Base-by-base conservation (phyloP, 2,329 filamentous ascomycete species). In the Didymellaceae sp. region DNA sequence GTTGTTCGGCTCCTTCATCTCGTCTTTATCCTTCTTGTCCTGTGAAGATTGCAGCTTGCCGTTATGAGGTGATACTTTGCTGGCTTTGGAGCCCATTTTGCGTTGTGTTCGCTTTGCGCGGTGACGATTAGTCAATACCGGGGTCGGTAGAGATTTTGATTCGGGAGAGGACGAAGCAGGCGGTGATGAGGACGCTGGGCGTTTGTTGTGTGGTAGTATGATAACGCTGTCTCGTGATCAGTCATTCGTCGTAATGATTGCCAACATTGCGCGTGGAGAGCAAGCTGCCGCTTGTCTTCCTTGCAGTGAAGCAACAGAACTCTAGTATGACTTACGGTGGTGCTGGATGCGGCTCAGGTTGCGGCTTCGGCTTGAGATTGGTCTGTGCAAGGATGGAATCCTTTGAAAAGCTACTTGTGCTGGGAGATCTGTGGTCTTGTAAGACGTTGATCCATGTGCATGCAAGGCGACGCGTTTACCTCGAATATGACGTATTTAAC, bases 1-100 rank as follows among this genome's bases (percentile, higher is more conserved):
- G 28, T 70, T 70, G 10, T 48, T 38, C 2, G 68, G 68, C 31
- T 71, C 68, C 51, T 68, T 65, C 67, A 71, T 68, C 39, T 71
- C 59, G n/a, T 52, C 67, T 30, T 70, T 71, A 38, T 71, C 68
- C 13, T 57, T 52, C 31, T 61, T 63, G 4, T 62, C 45, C 17
- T 45, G 40, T 5, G 57, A 55, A 11, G 62, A 59, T 22, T 65
- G 60, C 9, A 65, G 47, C 39, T 65, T 63, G 52, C 59, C 62
- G 17, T 52, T 40, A 11, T 52, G 32, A 6, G 53, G 53, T 7
- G 54, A 30, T 35, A 65, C 41, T 42, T 68, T 67, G 50, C 55
- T 62, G 25, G 58, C 46, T 45, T 68, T 68, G 26, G 68, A 70
- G 17, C 68, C 68, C 68, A 71, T 71, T 25, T 25, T 50, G 5